Evolutionary conservation across 2,329 filamentous ascomycete genomes (phyloP).

Genomic region (Diaporthe citrichinensis): DNA sequence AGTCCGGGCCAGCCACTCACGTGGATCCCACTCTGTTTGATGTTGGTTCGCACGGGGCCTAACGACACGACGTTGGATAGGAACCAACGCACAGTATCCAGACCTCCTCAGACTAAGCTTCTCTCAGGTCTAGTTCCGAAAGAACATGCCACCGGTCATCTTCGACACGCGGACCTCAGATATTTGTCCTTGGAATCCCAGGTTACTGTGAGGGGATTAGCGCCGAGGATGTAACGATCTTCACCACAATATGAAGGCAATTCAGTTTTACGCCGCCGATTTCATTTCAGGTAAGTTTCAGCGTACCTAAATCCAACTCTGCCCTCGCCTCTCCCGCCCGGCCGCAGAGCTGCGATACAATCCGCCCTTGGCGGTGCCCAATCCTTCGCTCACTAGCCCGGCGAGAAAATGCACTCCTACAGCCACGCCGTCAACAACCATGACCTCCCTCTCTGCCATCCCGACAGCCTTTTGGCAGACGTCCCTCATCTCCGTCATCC

Average conservation of each 20-base stretch:
- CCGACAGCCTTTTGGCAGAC: slow-evolving; percentile 62
- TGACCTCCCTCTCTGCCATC: slow-evolving; percentile 55
- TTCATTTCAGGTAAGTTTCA: slow-evolving; percentile 20
- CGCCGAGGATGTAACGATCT: slow-evolving; percentile 11
- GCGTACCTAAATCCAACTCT: slow-evolving; percentile 55
- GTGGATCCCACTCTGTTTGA: background rate
- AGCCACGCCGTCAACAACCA: slow-evolving; percentile 66
- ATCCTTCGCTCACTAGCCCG: slow-evolving; percentile 59
- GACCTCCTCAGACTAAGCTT: background rate
- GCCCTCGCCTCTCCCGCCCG: slow-evolving; percentile 51
- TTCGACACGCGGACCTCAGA: background rate
- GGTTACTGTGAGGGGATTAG: background rate
- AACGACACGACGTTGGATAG: background rate
- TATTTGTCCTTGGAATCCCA: slow-evolving; percentile 3
- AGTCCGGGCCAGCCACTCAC: background rate
- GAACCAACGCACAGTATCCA: background rate
- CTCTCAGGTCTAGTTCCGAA: slow-evolving; percentile 5
- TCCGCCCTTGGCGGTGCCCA: slow-evolving; percentile 60
- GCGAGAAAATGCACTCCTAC: slow-evolving; percentile 61
- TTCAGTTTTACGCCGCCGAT: slow-evolving; percentile 17
- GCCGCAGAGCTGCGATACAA: slow-evolving; percentile 56
- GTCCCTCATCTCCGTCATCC: slow-evolving; percentile 61
- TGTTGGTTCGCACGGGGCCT: background rate
- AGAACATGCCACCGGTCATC: background rate
- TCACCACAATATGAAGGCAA: background rate